A percentile compares a stretch with the other conserved stretches of the same genome.
phyloP scores from a whole-genome alignment of 108 stramenopile species.

The Nitzschia sp. region DNA sequence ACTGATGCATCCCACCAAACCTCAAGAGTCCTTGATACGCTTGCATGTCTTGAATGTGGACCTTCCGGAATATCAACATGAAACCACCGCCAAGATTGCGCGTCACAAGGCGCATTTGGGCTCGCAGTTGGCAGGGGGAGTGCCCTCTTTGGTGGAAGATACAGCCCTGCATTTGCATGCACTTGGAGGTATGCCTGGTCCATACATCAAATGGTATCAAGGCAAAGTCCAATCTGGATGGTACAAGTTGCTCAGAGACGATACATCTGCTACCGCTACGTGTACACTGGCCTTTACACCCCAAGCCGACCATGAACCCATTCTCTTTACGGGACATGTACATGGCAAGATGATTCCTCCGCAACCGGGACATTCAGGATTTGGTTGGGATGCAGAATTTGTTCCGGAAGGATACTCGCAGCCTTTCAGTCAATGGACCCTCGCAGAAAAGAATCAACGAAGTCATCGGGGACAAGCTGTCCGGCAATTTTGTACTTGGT shows the following conservation, averaged over 20 bases:
- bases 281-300: constrained; percentile 97
- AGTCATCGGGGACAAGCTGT: constrained; percentile 90
- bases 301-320: constrained; percentile 79
- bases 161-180: constrained; percentile 94
- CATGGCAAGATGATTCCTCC: constrained; percentile 89
- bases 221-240: constrained; percentile 81
- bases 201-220: constrained; percentile 99
- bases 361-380: constrained; percentile 67
- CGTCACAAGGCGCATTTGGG: constrained; percentile 86
- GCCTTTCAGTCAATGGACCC: constrained; percentile 91
- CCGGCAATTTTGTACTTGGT: constrained; percentile 69
- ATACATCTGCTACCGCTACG: constrained; percentile 94
- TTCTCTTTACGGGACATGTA: constrained; percentile 85
- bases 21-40: constrained; percentile 42
- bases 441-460: constrained; percentile 88
- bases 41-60: constrained; percentile 76
- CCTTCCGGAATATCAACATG: constrained; percentile 90
- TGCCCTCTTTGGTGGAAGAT: constrained; percentile 94
- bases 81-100: constrained; percentile 79
- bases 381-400: constrained; percentile 99
- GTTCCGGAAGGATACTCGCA: constrained; percentile 79
- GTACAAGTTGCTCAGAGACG: constrained; percentile 86
- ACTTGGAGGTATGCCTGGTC: constrained; percentile 96
- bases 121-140: constrained; percentile 77
- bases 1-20: constrained; percentile 18